Conservation (phyloP, 2,329 filamentous ascomycete genomes). For the Cordyceps cateniannulata region DNA sequence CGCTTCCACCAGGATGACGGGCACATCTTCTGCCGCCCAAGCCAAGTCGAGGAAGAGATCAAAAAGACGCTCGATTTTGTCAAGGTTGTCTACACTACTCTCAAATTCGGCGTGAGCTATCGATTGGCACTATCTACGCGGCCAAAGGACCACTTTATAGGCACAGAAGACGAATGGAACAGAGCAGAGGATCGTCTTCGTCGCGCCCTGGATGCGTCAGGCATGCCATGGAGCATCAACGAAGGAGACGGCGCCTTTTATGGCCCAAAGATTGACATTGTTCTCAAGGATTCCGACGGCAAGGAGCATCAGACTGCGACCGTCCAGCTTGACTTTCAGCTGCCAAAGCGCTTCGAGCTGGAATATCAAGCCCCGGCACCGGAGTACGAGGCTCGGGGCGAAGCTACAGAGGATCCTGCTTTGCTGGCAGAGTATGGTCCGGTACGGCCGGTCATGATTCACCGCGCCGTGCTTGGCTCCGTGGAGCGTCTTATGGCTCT, state of each 20-base stretch:
- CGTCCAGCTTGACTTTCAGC: conserved; percentile 83
- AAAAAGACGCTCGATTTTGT: conserved; percentile 68
- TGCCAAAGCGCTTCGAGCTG: conserved; percentile 74
- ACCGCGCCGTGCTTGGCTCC: conserved; percentile 77
- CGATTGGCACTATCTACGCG: conserved; percentile 72
- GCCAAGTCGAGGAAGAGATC: conserved; percentile 71
- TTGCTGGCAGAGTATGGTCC: conserved; percentile 47
- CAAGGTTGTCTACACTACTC: conserved; percentile 61
- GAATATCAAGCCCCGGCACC: conserved; percentile 66
- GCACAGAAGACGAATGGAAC: conserved; percentile 58
- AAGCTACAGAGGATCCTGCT: conserved; percentile 41
- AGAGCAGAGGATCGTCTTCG: conserved; percentile 35
- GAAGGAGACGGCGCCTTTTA: conserved; percentile 85
- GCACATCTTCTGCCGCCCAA: conserved; percentile 80
- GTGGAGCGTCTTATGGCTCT: conserved; percentile 81
- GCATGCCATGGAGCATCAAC: conserved; percentile 66
- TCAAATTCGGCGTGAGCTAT: conserved; percentile 62
- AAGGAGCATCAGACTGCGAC: conserved; percentile 88
- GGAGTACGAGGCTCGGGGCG: conserved; percentile 49
- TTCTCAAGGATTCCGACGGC: conserved; percentile 70
- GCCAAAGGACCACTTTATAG: conserved; percentile 71
- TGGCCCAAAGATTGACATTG: conserved; percentile 85
- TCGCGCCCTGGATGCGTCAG: conserved; percentile 55
- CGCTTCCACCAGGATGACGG: conserved; percentile 88
- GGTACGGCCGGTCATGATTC: conserved; percentile 70